Conservation (phyloP, 2,329 filamentous ascomycete genomes). For the Fusarium fracticaudum region DNA sequence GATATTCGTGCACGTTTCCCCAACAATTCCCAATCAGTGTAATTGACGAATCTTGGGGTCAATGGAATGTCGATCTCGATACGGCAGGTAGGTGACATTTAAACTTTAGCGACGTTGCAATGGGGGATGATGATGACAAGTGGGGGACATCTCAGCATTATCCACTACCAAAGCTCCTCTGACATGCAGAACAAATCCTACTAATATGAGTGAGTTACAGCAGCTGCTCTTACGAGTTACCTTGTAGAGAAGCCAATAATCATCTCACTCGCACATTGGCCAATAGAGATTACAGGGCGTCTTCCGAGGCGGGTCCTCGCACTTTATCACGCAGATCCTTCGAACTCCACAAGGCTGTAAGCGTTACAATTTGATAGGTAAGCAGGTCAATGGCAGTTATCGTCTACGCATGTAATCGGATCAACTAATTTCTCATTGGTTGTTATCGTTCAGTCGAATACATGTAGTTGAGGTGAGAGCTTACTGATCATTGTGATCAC, state of each 20-base stretch:
- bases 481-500: not conserved
- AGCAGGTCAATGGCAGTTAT: too few species aligned
- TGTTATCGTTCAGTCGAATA: fast-evolving
- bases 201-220: not conserved
- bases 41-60: not conserved
- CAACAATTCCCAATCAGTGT: not conserved
- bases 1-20: not conserved
- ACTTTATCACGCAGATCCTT: not conserved
- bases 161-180: not conserved
- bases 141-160: not conserved
- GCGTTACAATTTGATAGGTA: not conserved
- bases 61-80: not conserved
- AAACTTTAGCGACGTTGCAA: not conserved
- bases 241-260: not conserved
- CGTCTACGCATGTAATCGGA: not conserved
- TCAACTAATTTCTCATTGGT: not conserved
- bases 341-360: not conserved
- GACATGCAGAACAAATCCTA: not conserved
- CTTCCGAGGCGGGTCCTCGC: not conserved
- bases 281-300: not conserved
- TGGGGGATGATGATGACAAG: not conserved
- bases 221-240: not conserved
- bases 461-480: fast-evolving
- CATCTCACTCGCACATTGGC: not conserved
- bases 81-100: not conserved